Evolutionary conservation across 306 rosid genomes (phyloP).

Genomic region (Cotoneaster glaucophyllus): DNA sequence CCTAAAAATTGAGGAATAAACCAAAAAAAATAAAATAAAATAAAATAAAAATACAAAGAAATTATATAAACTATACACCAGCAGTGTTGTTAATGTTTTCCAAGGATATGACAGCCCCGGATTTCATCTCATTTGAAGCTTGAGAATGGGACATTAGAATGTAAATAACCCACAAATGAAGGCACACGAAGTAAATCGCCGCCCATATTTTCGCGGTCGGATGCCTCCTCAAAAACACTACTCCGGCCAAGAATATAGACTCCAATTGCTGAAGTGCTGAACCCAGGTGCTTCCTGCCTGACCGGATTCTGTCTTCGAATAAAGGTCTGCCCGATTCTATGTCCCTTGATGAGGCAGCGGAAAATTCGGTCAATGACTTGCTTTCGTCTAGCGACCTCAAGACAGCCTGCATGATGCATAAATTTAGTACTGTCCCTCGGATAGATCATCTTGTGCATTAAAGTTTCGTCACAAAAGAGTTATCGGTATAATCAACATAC

Average conservation of each 20-base stretch:
- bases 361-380: constrained; percentile 26
- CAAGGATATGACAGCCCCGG: constrained; percentile 80
- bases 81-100: constrained; percentile 76
- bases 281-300: constrained; percentile 72
- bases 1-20: constrained; percentile 28
- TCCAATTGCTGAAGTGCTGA: constrained; percentile 73
- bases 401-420: constrained; percentile 46
- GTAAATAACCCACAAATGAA: constrained; percentile 90
- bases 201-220: constrained; percentile 70
- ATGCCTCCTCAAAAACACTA: constrained; percentile 69
- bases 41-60: background rate
- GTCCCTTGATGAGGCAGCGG: constrained; percentile 49
- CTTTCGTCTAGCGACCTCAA: constrained; percentile 76
- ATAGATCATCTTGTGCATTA: background rate
- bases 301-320: constrained; percentile 57
- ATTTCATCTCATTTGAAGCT: constrained; percentile 51
- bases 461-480: background rate
- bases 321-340: constrained; percentile 73
- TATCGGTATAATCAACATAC: constrained; percentile 24
- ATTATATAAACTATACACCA: constrained; percentile 21
- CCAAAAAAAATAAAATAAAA: background rate
- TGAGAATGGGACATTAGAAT: constrained; percentile 66
- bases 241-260: constrained; percentile 63
- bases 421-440: background rate
- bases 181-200: constrained; percentile 69